Base-by-base conservation (phyloP, 768 basidiomycete species). In the Leccinum sublutescens region DNA sequence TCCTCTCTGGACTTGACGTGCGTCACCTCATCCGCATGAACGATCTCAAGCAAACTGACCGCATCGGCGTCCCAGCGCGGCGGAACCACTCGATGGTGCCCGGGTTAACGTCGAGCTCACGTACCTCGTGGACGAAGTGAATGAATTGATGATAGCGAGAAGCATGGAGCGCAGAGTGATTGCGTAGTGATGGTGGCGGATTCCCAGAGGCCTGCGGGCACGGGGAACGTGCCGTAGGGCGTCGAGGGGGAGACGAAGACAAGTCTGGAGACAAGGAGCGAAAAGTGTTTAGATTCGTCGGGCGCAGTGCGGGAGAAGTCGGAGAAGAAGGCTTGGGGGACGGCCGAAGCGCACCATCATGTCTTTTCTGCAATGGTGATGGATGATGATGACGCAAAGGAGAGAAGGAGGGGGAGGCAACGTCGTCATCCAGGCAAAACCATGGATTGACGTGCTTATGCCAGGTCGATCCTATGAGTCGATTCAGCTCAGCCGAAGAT, bases 51-150 rank as follows among this genome's bases (percentile, higher is more conserved):
- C 23, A 23, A 23, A 2, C 2, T 23, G 23, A 23, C 23, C 23
- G 23, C 2, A 2, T 3, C 23, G 23, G 23, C 23, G 23, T 23
- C 23, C 23, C 23, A 23, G 23, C 23, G 2, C 23, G 23, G 23
- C 23, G 23, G 23, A 23, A 23, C 23, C 23, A 3, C 23, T 23
- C 23, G 23, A 34, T 51, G 5, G 50, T 51, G 8, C 50, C 50
- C 19, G 31, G 50, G 50, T 19, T 21, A 6, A 33, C 31, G n/a
- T 51, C 50, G n/a, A 51, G 50, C 12, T 19, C 50, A 4, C 19
- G 50, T 10, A 5, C 19, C 77, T 93, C 91, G 69, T 91, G 90
- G 1, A 93, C 89, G 14, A 93, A 83, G 65, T 92, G 90, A 64
- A 94, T 89, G 71, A 93, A 23, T 23, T 3, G 23, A 23, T 23